Percentiles rank a stretch among this genome's conserved stretches.
Evolutionary conservation across 164 flowering plant species (phyloP).

Genomic region (Magnolia officinalis): DNA sequence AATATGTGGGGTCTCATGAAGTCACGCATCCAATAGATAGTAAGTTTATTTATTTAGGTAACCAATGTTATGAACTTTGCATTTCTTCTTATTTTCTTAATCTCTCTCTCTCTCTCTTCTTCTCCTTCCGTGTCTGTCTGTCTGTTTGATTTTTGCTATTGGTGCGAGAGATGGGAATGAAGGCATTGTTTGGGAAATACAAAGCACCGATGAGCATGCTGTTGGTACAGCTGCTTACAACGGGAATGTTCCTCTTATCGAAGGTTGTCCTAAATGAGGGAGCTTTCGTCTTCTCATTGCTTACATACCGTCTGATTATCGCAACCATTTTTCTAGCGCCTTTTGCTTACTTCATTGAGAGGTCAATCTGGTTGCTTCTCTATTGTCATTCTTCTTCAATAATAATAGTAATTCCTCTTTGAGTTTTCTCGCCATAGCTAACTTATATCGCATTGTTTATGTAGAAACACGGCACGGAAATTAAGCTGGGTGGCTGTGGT

Average conservation of each 20-base stretch:
- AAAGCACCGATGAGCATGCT: slow-evolving; percentile 32
- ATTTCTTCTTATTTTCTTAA: too few relatives aligned
- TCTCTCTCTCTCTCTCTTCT: too few relatives aligned
- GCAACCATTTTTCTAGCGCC: slow-evolving; percentile 50
- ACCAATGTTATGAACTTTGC: too few relatives aligned
- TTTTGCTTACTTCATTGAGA: slow-evolving; percentile 42
- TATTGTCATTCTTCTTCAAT: neutral
- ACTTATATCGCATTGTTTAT: neutral
- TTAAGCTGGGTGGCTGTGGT: slow-evolving; percentile 1
- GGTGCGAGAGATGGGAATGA: neutral
- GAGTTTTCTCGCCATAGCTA: neutral
- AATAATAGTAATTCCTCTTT: too few relatives aligned
- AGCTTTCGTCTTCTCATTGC: slow-evolving; percentile 43
- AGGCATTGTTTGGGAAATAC: neutral
- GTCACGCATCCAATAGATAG: too few relatives aligned
- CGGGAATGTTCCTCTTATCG: slow-evolving; percentile 45
- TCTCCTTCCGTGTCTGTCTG: too few relatives aligned
- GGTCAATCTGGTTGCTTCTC: slow-evolving; percentile 16
- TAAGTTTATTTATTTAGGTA: too few relatives aligned
- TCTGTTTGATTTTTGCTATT: neutral
- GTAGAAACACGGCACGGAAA: neutral
- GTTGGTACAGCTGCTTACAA: slow-evolving; percentile 36
- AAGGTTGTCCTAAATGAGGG: slow-evolving; percentile 36
- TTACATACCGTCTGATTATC: slow-evolving; percentile 47
- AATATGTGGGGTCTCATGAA: too few relatives aligned